Base-by-base conservation (phyloP, 306 rosid species). In the Aeschynomene evenia region DNA sequence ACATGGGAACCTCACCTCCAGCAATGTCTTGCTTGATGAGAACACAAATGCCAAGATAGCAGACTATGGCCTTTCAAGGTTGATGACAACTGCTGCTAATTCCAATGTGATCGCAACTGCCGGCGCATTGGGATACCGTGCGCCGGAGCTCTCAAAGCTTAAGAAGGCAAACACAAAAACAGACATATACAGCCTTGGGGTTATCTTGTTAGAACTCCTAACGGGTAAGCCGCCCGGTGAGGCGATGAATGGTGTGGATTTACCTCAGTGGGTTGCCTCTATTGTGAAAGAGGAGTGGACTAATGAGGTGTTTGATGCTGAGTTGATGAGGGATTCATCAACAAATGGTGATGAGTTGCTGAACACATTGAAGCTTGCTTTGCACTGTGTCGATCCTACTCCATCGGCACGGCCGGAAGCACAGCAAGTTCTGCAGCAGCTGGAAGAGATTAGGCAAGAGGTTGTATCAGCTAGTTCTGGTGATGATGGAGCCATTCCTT, bases 301-400 rank as follows among this genome's bases (percentile, higher is more conserved):
- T 0, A 93, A 93, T 37, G 96, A 93, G 77, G 98, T 93, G 19
- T 93, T 93, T 16, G 98, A 93, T 55, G 74, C 81, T 36, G 97
- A 90, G 81, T 74, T 93, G 82, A 90, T 88, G 98, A 93, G 88
- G 78, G 91, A 90, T 69, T 83, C 96, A 0, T 73, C 91, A 10
- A 66, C 78, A 2, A 77, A 86, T 53, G 98, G 97, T 0, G 96
- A 93, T 46, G 97, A 93, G 79, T 77, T 90, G 77, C 76, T 93
- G 0, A 90, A 90, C 81, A 88, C 94, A 2, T 70, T 93, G 74
- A 93, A 93, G 72, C 83, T 93, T 37, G 97, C 97, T 71, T 66
- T 93, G 93, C 98, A 93, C 51, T 88, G 98, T 83, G 98, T 93
- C 64, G 98, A 93, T 82, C 97, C 98, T 72, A 86, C 97, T n/a